Evolutionary conservation across 495 filamentous ascomycete species (phyloP).

Genomic region (Baudoinia panamericana): DNA sequence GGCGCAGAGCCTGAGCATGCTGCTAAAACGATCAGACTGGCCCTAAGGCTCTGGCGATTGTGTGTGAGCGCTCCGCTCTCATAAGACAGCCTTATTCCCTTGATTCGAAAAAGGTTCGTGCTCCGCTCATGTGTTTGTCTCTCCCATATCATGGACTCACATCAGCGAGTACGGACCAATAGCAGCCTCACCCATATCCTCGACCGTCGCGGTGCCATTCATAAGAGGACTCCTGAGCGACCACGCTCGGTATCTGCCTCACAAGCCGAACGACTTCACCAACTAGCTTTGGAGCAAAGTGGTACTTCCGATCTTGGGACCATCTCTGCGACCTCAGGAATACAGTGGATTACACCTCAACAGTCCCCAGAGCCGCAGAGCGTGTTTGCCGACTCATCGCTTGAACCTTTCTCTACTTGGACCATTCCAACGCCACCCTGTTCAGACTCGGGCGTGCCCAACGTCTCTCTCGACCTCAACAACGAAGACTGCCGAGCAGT

Average conservation of each 20-base stretch:
- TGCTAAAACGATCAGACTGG: constrained; percentile 1
- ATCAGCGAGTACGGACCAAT: constrained; percentile 12
- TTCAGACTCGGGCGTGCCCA: constrained; percentile 15
- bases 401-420: constrained; percentile 16
- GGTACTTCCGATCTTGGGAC: not conserved
- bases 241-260: constrained; percentile 7
- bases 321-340: not conserved
- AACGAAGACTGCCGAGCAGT: constrained; percentile 7
- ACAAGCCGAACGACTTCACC: constrained; percentile 14
- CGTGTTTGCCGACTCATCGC: constrained; percentile 1
- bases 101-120: too few species aligned
- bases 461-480: constrained; percentile 12
- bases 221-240: constrained; percentile 11
- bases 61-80: too few species aligned
- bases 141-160: constrained; percentile 16
- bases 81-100: not conserved
- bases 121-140: not conserved
- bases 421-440: constrained; percentile 17
- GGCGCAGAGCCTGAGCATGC: not conserved
- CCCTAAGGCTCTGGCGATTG: too few species aligned
- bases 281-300: constrained; percentile 7
- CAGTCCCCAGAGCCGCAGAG: constrained; percentile 14
- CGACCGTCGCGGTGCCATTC: constrained; percentile 13
- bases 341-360: constrained; percentile 16
- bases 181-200: constrained; percentile 14